Evolutionary conservation across 2,329 filamentous ascomycete genomes (phyloP), one percentile per base, ranked within the genome.

Genomic region (Venturia carpophila): DNA sequence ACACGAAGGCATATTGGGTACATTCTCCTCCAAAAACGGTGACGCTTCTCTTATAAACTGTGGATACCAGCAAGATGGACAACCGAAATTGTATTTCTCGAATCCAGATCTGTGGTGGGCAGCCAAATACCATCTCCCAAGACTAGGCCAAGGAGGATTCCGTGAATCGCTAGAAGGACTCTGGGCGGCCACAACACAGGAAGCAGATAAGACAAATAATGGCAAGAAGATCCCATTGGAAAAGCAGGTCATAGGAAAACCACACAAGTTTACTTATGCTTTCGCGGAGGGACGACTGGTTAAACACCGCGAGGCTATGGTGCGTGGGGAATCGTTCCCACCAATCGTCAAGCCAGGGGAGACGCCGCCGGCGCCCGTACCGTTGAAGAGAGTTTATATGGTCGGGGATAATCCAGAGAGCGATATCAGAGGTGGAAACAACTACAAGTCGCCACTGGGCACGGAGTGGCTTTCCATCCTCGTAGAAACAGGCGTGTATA

Each of bases 71-170:
- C 83, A 87, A 69, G 90, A 95, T 73, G 84, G 83, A 1, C 92
- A 96, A 74, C 91, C 94, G 0, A 80, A 80, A 21, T 78, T 97
- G 7, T 96, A 88, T 79, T 96, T 95, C 75, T 92, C 88, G 58
- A 97, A 97, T 75, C 86, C 90, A 1, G 94, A 99, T 76, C 79
- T 97, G 3, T 83, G 92, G 71, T 99, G 92, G 92, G 89, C 91
- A 63, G 89, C 92, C 0, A 84, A 84, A 42, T 93, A 96, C 75
- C 90, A 89, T 67, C 83, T 93, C 62, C 91, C 93, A 39, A 87
- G 94, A 5, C 84, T 97, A 52, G 94, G 93, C 0, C 94, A 97
- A 75, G 94, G 94, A 21, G 92, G 90, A 0, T 97, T 97, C 76
- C 85, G 90, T 67, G 88, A 88, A 56, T 90, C 92, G 0, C 77